phyloP scores from a whole-genome alignment of 2,329 filamentous ascomycete genomes.

The Penicillium hordei region DNA sequence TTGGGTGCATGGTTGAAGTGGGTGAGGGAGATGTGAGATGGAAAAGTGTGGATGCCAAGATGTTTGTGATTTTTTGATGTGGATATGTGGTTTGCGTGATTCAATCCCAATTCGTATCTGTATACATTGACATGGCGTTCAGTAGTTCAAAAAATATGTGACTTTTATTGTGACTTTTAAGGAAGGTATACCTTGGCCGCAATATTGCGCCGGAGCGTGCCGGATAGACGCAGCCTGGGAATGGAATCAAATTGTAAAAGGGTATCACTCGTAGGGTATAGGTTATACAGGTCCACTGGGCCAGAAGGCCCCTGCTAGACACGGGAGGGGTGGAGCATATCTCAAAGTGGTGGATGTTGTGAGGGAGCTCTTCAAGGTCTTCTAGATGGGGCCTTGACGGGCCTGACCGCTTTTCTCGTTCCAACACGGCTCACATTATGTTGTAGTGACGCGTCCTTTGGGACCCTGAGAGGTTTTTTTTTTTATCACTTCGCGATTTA shows the following conservation, averaged over 20 bases:
- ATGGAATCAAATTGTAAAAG: conserved; percentile 11
- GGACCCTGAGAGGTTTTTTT: neutral
- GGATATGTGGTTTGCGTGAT: neutral
- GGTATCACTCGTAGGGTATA: conserved; percentile 7
- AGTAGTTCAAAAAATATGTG: neutral
- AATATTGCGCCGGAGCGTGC: conserved; percentile 17
- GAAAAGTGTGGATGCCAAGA: neutral
- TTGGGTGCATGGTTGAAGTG: conserved; percentile 1
- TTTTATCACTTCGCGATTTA: neutral
- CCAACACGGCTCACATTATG: conserved; percentile 17
- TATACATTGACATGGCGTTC: conserved; percentile 6
- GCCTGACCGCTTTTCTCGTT: conserved; percentile 17
- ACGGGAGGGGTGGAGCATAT: conserved; percentile 17
- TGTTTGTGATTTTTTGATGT: neutral
- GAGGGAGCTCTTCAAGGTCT: neutral
- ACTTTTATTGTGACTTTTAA: neutral
- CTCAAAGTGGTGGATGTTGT: neutral
- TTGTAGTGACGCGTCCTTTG: conserved; percentile 18
- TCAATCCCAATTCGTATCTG: neutral
- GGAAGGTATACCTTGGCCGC: neutral
- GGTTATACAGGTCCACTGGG: conserved; percentile 2
- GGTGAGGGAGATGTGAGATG: neutral
- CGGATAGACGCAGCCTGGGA: conserved; percentile 19
- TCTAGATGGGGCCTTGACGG: neutral
- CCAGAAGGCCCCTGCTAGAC: conserved; percentile 16